Conservation (phyloP, 2,329 filamentous ascomycete species). For the Dothideomycetes sp. region DNA sequence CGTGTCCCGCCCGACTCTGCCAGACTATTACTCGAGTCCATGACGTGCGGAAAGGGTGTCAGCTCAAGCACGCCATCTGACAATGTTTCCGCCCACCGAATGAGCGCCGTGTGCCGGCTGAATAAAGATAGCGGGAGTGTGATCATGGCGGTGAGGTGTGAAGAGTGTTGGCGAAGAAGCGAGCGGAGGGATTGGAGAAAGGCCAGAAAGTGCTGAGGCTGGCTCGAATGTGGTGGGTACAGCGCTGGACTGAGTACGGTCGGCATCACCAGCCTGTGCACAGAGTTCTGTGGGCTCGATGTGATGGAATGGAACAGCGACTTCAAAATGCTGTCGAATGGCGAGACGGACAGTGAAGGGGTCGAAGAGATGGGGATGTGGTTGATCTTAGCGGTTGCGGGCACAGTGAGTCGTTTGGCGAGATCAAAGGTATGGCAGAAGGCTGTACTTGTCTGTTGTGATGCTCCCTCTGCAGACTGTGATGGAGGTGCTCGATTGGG, state of each 20-base stretch:
- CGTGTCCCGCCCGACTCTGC: slow-evolving; percentile 38
- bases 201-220: slow-evolving; percentile 62
- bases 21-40: slow-evolving; percentile 35
- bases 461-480: slow-evolving; percentile 4
- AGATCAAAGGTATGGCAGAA: slow-evolving; percentile 44
- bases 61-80: slow-evolving; percentile 81
- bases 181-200: slow-evolving; percentile 72
- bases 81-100: slow-evolving; percentile 76
- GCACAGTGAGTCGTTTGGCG: slow-evolving; percentile 35
- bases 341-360: slow-evolving; percentile 46
- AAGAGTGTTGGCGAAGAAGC: slow-evolving; percentile 57
- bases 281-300: slow-evolving; percentile 44
- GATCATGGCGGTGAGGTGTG: slow-evolving; percentile 58
- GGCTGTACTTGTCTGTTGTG: slow-evolving; percentile 15
- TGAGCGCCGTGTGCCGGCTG: slow-evolving; percentile 62
- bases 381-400: slow-evolving; percentile 28
- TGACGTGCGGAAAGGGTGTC: slow-evolving; percentile 56
- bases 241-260: slow-evolving; percentile 75
- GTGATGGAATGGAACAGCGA: slow-evolving; percentile 46
- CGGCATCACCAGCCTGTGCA: slow-evolving; percentile 80
- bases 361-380: slow-evolving; percentile 52
- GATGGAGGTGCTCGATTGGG: slow-evolving; percentile 7
- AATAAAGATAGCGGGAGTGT: slow-evolving; percentile 73
- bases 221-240: slow-evolving; percentile 58
- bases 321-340: slow-evolving; percentile 53